Base-by-base conservation (phyloP, 1,284 basidiomycete genomes). In the Rhizoctonia solani region DNA sequence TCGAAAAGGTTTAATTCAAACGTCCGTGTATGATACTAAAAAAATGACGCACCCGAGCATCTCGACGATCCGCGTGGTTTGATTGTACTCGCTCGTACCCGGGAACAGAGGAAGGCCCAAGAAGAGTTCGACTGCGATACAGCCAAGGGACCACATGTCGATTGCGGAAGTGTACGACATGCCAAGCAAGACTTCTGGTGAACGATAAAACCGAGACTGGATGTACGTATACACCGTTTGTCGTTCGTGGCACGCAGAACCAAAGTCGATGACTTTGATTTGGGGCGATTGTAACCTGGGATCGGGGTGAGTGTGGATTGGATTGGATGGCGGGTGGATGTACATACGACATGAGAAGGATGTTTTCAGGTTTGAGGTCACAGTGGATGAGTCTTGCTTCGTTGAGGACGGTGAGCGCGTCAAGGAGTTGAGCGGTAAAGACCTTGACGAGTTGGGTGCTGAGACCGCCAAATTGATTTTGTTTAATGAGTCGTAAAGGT, bases 221-320 rank as follows among this genome's bases (percentile, higher is more conserved):
- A 99, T 99, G 79, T 99, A 99, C 1, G 97, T 99, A 77, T 99
- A 99, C 50, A 99, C 95, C 4, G 96, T 99, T 79, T 98, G 95
- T 73, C 93, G 89, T 78, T 98, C 97, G 77, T 98, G 95, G 76
- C 97, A 99, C 19, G 96, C 95, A 19, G 95, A 98, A 54, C 96
- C 97, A 79, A 98, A 99, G 80, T 99, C 96, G 76, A 99, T 98
- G 68, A 99, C 92, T 79, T 99, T 99, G 82, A 99, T 98, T 77
- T 94, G 90, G 1, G 97, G 97, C 30, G 95, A 95, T 82, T 98
- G 95, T 39, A 99, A 82, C 30, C 93, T 96, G 75, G 19, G 41
- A 9, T 6, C 13, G 19, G 44, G 19, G 39, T 16, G 32, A 50
- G 55, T 11, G 53, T 67, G 56, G 67, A 69, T 58, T 66, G 30